phyloP scores from a whole-genome alignment of 176 grass and related monocot genomes.

The Olyra latifolia region DNA sequence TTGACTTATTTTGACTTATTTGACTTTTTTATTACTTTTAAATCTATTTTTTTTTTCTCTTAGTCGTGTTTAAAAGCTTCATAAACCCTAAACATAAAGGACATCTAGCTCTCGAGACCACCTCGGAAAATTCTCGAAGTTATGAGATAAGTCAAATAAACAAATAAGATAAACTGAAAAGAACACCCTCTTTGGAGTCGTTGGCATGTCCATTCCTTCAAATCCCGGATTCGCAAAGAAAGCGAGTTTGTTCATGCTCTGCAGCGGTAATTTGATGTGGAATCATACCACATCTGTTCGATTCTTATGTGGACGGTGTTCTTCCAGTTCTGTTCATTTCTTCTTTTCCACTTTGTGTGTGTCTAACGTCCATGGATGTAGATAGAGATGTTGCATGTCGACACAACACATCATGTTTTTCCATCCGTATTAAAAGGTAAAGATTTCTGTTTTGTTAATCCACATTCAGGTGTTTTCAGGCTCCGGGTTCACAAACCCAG shows the following conservation, averaged over 20 bases:
- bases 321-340: not conserved
- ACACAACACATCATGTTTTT: not conserved
- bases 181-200: too few species aligned
- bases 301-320: not conserved
- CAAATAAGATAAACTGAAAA: too few species aligned
- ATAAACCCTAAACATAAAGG: too few species aligned
- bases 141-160: too few species aligned
- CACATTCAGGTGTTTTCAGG: not conserved
- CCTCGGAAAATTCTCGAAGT: too few species aligned
- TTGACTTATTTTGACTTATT: too few species aligned
- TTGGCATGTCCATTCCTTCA: not conserved
- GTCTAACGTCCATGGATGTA: not conserved
- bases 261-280: not conserved
- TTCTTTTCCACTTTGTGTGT: not conserved
- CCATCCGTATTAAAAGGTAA: too few species aligned
- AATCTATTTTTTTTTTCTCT: too few species aligned
- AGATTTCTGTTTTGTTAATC: too few species aligned
- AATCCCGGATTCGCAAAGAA: not conserved
- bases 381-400: not conserved
- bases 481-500: not conserved
- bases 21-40: too few species aligned
- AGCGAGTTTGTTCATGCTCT: not conserved
- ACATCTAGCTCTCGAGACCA: too few species aligned
- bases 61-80: too few species aligned
- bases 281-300: not conserved